Percentiles rank a stretch among this genome's conserved stretches.
phyloP scores from a whole-genome alignment of 1,139 yeast genomes.

The Yarrowia galli region DNA sequence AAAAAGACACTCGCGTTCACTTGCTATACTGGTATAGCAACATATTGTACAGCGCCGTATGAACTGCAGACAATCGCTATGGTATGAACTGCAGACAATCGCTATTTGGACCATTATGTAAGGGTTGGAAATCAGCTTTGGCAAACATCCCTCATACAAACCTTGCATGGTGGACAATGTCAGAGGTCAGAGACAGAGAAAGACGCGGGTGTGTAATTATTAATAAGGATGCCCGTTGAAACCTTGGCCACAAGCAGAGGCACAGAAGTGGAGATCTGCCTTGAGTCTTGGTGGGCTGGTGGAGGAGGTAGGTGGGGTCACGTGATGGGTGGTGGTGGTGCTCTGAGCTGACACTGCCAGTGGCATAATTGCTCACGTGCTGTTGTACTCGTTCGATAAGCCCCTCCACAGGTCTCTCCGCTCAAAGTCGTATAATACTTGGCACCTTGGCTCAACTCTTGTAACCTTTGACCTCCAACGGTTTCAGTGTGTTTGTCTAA shows the following conservation, averaged over 20 bases:
- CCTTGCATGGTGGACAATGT: background rate
- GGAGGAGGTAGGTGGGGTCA: background rate
- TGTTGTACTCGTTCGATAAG: too few species aligned
- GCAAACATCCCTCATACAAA: background rate
- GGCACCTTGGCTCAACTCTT: constrained; percentile 10
- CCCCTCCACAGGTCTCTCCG: too few species aligned
- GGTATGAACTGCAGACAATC: too few species aligned
- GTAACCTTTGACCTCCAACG: background rate
- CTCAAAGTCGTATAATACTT: constrained; percentile 22
- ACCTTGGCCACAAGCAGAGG: background rate
- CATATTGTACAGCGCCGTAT: too few species aligned
- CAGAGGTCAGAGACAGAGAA: background rate
- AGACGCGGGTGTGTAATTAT: constrained; percentile 4
- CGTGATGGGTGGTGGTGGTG: too few species aligned
- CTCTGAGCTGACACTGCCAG: too few species aligned
- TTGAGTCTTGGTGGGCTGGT: background rate
- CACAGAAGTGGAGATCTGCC: too few species aligned
- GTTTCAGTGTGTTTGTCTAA: background rate
- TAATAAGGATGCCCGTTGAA: constrained; percentile 33
- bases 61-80: too few species aligned
- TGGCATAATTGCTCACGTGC: too few species aligned
- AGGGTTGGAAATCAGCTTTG: constrained; percentile 28
- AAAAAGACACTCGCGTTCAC: background rate
- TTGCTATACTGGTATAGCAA: background rate
- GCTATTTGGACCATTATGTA: constrained; percentile 12